These are phyloP conservation scores for Lentinula lateritia DNA, from an alignment of 768 basidiomycete genomes.

Conservation along the genomic window DNA sequence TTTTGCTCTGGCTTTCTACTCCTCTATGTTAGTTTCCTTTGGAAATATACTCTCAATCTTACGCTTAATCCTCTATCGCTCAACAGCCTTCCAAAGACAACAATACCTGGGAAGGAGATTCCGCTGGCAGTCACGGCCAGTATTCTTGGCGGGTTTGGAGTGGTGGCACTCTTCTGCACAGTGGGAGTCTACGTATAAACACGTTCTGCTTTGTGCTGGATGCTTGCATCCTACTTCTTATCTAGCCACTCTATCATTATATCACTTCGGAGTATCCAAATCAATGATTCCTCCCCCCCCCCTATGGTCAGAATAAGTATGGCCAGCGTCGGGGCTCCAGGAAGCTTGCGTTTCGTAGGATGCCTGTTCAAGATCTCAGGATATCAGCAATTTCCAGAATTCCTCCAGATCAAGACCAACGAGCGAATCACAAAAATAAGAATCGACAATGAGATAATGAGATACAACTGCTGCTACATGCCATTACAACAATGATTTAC, in stretches of 20 bases:
- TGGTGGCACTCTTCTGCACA: conserved; percentile 85
- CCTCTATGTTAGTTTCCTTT: conserved; percentile 62
- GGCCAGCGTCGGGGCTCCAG: no score
- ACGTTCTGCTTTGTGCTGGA: not conserved
- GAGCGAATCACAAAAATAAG: no score
- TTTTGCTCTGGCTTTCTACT: conserved; percentile 86
- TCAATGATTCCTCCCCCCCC: no score
- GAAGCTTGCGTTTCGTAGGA: no score
- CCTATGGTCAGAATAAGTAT: no score
- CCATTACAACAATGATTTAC: no score
- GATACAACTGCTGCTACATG: no score
- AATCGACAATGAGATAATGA: no score
- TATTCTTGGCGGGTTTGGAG: conserved; percentile 79
- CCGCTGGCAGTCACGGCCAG: conserved; percentile 71
- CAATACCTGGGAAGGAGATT: conserved; percentile 56
- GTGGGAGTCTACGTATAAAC: conserved; percentile 77
- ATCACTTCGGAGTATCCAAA: not conserved
- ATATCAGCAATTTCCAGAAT: no score
- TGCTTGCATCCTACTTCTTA: not conserved
- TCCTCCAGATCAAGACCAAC: no score
- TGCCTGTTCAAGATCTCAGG: no score
- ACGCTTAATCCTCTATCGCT: not conserved
- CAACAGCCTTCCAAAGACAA: conserved; percentile 48
- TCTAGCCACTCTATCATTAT: not conserved
- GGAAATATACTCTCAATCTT: conserved; percentile 3